Percentiles rank a stretch among this genome's conserved stretches.
phyloP scores from a whole-genome alignment of 257 asterid species.

The Nicotiana tomentosiformis region DNA sequence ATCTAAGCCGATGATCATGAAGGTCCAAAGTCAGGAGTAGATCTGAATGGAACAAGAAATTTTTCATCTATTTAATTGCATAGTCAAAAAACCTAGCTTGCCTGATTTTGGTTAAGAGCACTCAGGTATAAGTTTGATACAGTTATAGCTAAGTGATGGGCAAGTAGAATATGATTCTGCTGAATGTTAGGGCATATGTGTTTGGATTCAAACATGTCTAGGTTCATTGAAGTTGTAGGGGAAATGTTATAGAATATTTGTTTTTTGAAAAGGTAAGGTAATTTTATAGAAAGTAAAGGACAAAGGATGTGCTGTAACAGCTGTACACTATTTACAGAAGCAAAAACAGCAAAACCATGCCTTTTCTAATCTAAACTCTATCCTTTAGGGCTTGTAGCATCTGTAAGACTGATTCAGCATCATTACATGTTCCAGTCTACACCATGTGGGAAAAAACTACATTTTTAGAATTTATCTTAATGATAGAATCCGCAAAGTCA shows the following conservation, averaged over 20 bases:
- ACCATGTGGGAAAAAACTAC: background rate
- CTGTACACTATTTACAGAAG: background rate
- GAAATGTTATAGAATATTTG: background rate
- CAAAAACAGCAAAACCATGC: background rate
- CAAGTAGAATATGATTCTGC: background rate
- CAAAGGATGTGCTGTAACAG: background rate
- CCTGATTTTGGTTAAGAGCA: background rate
- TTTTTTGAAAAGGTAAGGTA: background rate
- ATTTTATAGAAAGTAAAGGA: background rate
- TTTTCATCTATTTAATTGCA: background rate
- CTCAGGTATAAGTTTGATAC: background rate
- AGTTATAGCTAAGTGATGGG: background rate
- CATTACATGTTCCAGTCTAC: background rate
- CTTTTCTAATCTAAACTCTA: background rate
- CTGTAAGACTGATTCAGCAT: background rate
- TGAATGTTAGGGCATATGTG: background rate
- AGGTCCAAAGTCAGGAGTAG: background rate
- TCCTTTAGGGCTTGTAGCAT: background rate
- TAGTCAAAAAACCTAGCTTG: background rate
- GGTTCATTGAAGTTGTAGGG: background rate
- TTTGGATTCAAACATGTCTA: background rate
- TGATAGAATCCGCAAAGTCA: slow-evolving; percentile 1
- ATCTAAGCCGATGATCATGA: background rate
- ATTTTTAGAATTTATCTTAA: background rate
- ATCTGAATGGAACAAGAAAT: background rate